A percentile compares a stretch with the other conserved stretches of the same genome.
Evolutionary conservation across 345 rosid genomes (phyloP).

Genomic region (Eucalyptus regnans): DNA sequence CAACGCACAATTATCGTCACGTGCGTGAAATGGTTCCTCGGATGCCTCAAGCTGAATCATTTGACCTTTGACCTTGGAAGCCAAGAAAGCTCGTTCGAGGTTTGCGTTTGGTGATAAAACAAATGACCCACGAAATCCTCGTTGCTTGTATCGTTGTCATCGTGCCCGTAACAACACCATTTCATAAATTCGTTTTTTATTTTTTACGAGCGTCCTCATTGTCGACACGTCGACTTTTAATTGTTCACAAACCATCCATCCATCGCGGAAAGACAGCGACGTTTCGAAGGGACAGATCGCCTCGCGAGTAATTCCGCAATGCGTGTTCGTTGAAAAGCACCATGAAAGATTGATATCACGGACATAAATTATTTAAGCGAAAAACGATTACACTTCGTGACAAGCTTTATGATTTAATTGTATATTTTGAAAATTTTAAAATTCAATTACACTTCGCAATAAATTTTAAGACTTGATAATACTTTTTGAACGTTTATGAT

Average conservation of each 20-base stretch:
- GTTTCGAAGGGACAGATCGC: not conserved
- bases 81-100: not conserved
- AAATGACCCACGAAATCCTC: not conserved
- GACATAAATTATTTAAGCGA: too few species aligned
- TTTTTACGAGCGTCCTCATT: not conserved
- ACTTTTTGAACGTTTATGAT: accelerated
- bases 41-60: not conserved
- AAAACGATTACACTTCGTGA: accelerated
- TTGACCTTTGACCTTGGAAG: not conserved
- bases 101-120: not conserved
- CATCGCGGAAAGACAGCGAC: not conserved
- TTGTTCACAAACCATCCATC: not conserved
- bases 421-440: too few species aligned
- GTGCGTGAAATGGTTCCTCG: not conserved
- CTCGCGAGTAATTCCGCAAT: not conserved
- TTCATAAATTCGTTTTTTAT: not conserved
- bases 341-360: not conserved
- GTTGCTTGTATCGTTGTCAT: not conserved
- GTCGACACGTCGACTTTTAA: not conserved
- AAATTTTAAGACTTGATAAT: too few species aligned
- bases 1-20: not conserved
- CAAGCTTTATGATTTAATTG: accelerated
- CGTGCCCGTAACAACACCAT: not conserved
- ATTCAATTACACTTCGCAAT: accelerated
- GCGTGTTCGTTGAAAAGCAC: not conserved